A percentile compares a stretch with the other conserved stretches of the same genome.
These are phyloP conservation scores for Entophlyctis helioformis DNA, from an alignment of 192 early-diverging fungal genomes.

Conservation along the genomic window DNA sequence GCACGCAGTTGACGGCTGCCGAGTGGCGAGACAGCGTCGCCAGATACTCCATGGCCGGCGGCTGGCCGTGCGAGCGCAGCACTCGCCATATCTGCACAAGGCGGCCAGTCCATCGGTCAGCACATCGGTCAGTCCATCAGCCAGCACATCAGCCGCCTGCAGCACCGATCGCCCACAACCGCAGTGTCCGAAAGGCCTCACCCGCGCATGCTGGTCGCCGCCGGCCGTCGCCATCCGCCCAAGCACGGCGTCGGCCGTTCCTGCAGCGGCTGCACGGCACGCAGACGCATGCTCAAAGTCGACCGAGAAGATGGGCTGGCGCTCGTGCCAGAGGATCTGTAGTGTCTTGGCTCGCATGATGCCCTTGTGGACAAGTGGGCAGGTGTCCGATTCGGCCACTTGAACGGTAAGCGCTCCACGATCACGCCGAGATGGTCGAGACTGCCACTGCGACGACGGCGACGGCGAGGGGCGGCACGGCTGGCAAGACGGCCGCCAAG, in stretches of 20 bases:
- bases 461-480: too few species aligned
- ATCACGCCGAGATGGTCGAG: too few species aligned
- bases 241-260: conserved; percentile 17
- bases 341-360: conserved; percentile 57
- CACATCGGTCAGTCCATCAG: background rate
- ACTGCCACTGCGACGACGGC: too few species aligned
- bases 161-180: too few species aligned
- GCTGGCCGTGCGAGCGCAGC: conserved; percentile 24
- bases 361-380: too few species aligned
- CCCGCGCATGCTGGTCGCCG: conserved; percentile 78
- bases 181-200: too few species aligned
- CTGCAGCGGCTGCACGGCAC: too few species aligned
- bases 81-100: conserved; percentile 40
- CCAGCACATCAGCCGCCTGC: conserved; percentile 4
- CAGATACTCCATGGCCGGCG: conserved; percentile 59
- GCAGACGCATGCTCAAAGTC: conserved; percentile 59
- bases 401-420: too few species aligned
- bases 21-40: conserved; percentile 76
- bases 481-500: too few species aligned
- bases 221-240: conserved; percentile 81
- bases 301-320: conserved; percentile 76
- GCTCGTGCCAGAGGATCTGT: conserved; percentile 93
- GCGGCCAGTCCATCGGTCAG: background rate
- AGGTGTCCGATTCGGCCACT: too few species aligned
- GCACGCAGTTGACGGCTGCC: conserved; percentile 83